A percentile compares a stretch with the other conserved stretches of the same genome.
phyloP scores from a whole-genome alignment of 306 rosid genomes.

The Hylodesmum podocarpum region DNA sequence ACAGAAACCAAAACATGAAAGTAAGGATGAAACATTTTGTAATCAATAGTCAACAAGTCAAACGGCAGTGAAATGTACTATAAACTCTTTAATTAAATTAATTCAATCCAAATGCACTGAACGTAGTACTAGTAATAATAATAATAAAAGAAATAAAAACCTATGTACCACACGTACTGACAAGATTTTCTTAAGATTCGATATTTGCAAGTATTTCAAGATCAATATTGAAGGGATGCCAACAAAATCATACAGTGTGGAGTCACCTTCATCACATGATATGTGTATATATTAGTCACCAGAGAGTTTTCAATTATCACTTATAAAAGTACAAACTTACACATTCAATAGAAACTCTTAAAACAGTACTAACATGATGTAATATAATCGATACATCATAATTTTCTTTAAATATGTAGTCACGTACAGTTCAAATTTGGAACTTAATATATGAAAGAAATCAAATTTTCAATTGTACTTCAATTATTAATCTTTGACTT shows the following conservation, averaged over 20 bases:
- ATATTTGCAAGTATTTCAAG: neutral
- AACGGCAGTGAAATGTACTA: neutral
- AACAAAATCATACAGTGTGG: slow-evolving; percentile 16
- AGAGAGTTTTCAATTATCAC: neutral
- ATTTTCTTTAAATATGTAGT: no score
- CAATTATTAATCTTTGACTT: no score
- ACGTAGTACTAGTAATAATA: no score
- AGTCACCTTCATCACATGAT: slow-evolving; percentile 16
- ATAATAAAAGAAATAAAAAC: no score
- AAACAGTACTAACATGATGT: no score
- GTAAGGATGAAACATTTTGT: neutral
- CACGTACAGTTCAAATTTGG: no score
- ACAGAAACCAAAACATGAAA: neutral
- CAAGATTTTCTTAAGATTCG: neutral
- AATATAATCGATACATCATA: no score
- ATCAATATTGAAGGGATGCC: neutral
- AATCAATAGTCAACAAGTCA: neutral
- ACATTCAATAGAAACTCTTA: neutral
- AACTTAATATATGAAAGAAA: no score
- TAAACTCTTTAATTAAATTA: neutral
- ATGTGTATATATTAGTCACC: neutral
- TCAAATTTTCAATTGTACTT: no score
- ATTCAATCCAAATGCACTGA: neutral
- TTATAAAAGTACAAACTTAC: neutral
- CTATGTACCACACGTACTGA: neutral